Base-by-base conservation (phyloP, 1,139 yeast genomes). In the Lodderomyces theae region DNA sequence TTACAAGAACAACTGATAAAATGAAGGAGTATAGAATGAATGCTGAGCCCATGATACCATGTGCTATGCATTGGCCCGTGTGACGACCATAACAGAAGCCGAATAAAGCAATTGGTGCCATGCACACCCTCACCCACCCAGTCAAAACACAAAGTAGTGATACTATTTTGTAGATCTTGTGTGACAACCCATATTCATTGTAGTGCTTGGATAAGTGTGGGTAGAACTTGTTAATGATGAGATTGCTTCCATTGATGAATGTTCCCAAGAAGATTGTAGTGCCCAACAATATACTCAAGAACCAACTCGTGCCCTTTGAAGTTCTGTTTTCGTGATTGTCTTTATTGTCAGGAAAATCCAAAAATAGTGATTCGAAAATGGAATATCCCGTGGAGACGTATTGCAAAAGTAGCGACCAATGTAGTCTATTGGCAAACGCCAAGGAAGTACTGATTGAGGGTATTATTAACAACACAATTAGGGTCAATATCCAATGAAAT, bases 21-120 rank as follows among this genome's bases (percentile, higher is more conserved):
- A 87, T 62, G 48, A 83, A 81, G 6, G 96, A 95, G 58, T 90
- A 90, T 4, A 74, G 63, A 11, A 90, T 75, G 52, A 90, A 90
- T 0, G 95, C 83, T 16, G 88, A 75, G 0, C 97, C 97, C 97
- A 90, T 90, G 47, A 90, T 86, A 5, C 96, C 97, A 60, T 90
- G 97, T 0, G 97, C 97, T 37, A 89, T 76, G 60, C 97, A 90
- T 63, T 90, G 97, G 15, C 97, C 97, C 1, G 53, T 90, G 69
- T 66, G 88, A 78, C 44, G 67, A 59, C 54, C 81, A 79, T 63
- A 88, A 79, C 75, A 72, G 47, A 89, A 90, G 1, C 96, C 96
- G 49, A 88, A 79, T 48, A 89, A 60, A 1, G 96, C 85, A 38
- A 87, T 81, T 4, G 92, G 89, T 0, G 95, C 94, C 64, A 90